Evolutionary conservation across 225 moss, liverwort and hornwort genomes (phyloP).

Genomic region (Asterella californica): DNA sequence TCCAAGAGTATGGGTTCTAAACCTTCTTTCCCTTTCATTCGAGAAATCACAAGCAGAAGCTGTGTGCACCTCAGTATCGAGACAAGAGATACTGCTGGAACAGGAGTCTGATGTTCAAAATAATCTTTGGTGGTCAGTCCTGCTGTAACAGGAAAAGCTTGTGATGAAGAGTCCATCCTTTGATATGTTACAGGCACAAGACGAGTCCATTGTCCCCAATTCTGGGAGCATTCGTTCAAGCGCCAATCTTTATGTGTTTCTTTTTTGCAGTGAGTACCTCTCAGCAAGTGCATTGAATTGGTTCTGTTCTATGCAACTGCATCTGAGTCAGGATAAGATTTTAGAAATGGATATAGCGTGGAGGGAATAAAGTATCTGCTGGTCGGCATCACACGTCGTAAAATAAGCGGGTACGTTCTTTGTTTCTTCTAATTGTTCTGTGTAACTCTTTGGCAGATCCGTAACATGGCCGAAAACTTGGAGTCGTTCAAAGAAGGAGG

Average conservation of each 20-base stretch:
- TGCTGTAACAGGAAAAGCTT: background rate
- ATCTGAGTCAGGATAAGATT: no score
- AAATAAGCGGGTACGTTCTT: no score
- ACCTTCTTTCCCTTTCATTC: background rate
- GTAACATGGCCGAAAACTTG: conserved; percentile 95
- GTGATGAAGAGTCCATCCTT: background rate
- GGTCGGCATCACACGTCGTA: no score
- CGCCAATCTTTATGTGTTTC: conserved; percentile 98
- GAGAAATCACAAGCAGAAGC: no score
- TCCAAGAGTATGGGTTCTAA: conserved; percentile 47
- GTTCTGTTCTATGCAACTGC: no score
- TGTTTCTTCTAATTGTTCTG: background rate
- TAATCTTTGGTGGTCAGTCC: background rate
- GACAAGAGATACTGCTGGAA: background rate
- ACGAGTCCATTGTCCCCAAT: conserved; percentile 90
- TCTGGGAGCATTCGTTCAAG: conserved; percentile 92
- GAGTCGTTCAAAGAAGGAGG: conserved; percentile 95
- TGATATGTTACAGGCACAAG: conserved; percentile 58
- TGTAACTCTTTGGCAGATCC: conserved; percentile 46
- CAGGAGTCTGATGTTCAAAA: background rate
- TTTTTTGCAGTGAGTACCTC: conserved; percentile 80
- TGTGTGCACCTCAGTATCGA: no score
- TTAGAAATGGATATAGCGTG: background rate
- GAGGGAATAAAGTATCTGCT: background rate
- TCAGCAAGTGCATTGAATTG: background rate